Conservation (phyloP, 2,329 filamentous ascomycete species). For the Massarina eburnea region DNA sequence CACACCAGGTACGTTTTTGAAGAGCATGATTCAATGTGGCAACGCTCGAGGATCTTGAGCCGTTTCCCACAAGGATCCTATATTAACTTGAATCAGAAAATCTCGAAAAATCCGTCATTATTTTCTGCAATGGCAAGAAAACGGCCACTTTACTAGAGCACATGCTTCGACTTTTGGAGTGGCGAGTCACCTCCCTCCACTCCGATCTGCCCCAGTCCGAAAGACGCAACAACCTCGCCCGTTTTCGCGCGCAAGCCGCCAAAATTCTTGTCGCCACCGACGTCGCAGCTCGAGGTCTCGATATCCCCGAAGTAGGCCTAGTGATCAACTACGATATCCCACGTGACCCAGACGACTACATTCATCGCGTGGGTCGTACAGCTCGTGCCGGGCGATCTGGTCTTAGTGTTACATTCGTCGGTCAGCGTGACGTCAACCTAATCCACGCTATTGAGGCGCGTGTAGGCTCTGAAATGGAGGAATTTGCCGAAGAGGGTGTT, state of each 20-base stretch:
- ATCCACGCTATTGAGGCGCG: conserved; percentile 87
- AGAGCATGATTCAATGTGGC: not conserved
- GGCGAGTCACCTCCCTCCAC: conserved; percentile 89
- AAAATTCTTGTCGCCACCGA: conserved; percentile 93
- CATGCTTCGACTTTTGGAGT: conserved; percentile 78
- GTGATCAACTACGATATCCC: conserved; percentile 97
- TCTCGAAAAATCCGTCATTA: conserved; percentile 74
- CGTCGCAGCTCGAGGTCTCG: conserved; percentile 88
- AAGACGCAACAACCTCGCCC: conserved; percentile 81
- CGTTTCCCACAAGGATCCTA: not conserved
- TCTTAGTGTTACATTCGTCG: conserved; percentile 83
- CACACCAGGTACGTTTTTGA: conserved; percentile 50
- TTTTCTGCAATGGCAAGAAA: conserved; percentile 90
- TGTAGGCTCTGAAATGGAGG: conserved; percentile 76
- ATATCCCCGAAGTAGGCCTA: conserved; percentile 87
- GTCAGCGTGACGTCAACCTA: conserved; percentile 88
- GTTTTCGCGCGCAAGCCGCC: conserved; percentile 87
- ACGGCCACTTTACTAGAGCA: conserved; percentile 91
- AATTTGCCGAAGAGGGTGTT: conserved; percentile 86
- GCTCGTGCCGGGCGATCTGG: conserved; percentile 86
- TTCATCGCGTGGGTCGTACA: conserved; percentile 93
- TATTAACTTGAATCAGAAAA: conserved; percentile 58
- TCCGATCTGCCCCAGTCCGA: conserved; percentile 83
- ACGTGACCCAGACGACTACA: conserved; percentile 95
- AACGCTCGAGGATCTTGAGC: not conserved